Evolutionary conservation across 306 rosid genomes (phyloP).

Genomic region (Lablab purpureus): DNA sequence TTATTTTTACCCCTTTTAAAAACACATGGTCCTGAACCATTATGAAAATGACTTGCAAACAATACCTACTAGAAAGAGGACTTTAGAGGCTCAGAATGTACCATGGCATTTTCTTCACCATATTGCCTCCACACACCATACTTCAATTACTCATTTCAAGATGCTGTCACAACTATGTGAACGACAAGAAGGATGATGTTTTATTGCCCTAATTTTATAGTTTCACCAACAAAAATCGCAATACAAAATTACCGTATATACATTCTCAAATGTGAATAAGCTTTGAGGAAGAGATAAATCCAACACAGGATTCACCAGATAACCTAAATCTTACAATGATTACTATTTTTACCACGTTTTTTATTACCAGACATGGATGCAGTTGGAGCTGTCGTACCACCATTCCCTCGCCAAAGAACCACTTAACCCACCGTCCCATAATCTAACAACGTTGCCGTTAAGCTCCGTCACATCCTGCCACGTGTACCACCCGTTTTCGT

Average conservation of each 20-base stretch:
- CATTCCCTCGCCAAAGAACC: constrained; percentile 12
- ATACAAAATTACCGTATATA: constrained; percentile 27
- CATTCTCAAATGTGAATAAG: constrained; percentile 27
- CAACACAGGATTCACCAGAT: not conserved
- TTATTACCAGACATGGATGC: constrained; percentile 48
- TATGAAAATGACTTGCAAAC: constrained; percentile 22
- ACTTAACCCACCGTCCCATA: constrained; percentile 59
- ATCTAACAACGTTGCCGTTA: constrained; percentile 79
- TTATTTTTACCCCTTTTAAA: not conserved
- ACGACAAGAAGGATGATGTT: not conserved
- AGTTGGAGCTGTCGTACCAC: constrained; percentile 37
- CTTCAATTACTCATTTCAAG: not conserved
- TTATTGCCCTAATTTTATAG: not conserved
- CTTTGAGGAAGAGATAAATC: constrained; percentile 28
- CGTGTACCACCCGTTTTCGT: constrained; percentile 66
- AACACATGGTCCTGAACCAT: constrained; percentile 28
- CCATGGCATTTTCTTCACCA: not conserved
- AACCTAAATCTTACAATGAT: constrained; percentile 23
- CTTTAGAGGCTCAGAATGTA: not conserved
- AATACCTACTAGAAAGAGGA: not conserved
- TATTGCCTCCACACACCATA: not conserved
- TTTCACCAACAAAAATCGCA: constrained; percentile 24
- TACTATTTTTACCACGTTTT: not conserved
- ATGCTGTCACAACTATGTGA: not conserved
- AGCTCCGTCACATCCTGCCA: constrained; percentile 70